A percentile compares a stretch with the other conserved stretches of the same genome.
These are phyloP conservation scores for Nadsonia fulvescens DNA, from an alignment of 805 yeast genomes.

Conservation along the genomic window DNA sequence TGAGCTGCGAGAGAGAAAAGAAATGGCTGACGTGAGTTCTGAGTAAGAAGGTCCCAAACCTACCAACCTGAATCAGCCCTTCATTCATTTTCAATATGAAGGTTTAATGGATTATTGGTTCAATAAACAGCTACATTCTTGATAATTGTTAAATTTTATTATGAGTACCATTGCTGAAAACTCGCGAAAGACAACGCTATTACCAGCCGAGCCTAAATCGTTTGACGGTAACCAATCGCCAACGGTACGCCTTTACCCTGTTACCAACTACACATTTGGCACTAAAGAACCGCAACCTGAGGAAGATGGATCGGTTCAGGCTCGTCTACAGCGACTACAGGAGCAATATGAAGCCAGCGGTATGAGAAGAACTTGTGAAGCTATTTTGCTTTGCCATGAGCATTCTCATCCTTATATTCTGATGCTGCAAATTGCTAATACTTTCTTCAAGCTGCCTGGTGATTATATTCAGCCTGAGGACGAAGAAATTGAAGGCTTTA, in stretches of 20 bases:
- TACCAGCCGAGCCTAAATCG: slow-evolving; percentile 8
- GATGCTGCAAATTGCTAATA: slow-evolving; percentile 15
- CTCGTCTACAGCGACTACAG: slow-evolving; percentile 14
- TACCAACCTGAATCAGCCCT: too few species aligned
- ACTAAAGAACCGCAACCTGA: slow-evolving; percentile 17
- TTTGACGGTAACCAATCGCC: slow-evolving; percentile 12
- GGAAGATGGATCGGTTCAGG: slow-evolving; percentile 15
- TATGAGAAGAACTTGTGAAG: slow-evolving; percentile 18
- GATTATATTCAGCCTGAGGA: slow-evolving; percentile 14
- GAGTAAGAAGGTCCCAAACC: too few species aligned
- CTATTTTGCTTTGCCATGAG: slow-evolving; percentile 17
- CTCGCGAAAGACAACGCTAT: slow-evolving; percentile 4
- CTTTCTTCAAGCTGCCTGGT: slow-evolving; percentile 16
- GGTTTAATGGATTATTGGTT: too few species aligned
- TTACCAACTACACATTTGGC: slow-evolving; percentile 17
- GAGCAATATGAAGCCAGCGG: slow-evolving; percentile 15
- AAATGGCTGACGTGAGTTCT: too few species aligned
- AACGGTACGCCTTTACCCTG: slow-evolving; percentile 16
- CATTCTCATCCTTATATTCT: slow-evolving; percentile 19
- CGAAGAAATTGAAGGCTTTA: slow-evolving; percentile 15
- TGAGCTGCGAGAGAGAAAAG: too few species aligned
- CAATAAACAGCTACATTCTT: too few species aligned
- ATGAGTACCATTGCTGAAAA: slow-evolving; percentile 5
- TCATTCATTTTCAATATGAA: too few species aligned
- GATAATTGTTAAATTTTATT: too few species aligned